Conservation (phyloP, 176 grass and related monocot genomes). For the Avena sativa region DNA sequence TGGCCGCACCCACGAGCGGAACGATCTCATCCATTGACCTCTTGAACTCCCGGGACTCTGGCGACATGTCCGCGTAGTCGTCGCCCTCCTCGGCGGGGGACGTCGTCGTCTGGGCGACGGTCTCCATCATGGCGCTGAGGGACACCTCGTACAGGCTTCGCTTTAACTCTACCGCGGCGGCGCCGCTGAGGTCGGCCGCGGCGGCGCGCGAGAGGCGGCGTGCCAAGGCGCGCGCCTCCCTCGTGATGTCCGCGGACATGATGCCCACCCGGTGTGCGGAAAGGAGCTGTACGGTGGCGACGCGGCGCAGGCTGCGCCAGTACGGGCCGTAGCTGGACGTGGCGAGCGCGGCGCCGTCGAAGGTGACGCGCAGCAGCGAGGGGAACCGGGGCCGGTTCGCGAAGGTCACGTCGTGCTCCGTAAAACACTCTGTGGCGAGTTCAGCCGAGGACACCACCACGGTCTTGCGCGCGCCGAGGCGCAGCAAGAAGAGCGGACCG, state of each 20-base stretch:
- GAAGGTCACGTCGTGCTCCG: constrained; percentile 60
- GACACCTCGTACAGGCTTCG: constrained; percentile 51
- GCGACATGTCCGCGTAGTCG: constrained; percentile 29
- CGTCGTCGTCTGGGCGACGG: constrained; percentile 48
- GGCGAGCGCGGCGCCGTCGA: constrained; percentile 40
- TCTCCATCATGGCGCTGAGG: constrained; percentile 48
- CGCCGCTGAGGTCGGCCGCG: neutral
- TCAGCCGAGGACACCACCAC: constrained; percentile 57
- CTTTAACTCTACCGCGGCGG: constrained; percentile 45
- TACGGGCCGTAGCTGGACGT: constrained; percentile 36
- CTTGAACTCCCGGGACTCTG: constrained; percentile 33
- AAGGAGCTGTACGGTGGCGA: constrained; percentile 53
- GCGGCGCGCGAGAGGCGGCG: constrained; percentile 24
- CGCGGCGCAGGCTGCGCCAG: constrained; percentile 71
- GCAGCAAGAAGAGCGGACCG: constrained; percentile 53
- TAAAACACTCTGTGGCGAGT: constrained; percentile 52
- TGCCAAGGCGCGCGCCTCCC: constrained; percentile 12
- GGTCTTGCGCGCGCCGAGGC: constrained; percentile 46
- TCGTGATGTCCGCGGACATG: constrained; percentile 9
- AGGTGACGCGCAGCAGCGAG: constrained; percentile 1
- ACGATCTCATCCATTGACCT: constrained; percentile 38
- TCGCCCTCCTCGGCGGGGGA: neutral
- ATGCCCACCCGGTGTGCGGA: constrained; percentile 39
- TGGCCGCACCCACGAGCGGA: neutral
- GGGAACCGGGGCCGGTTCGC: constrained; percentile 54